Evolutionary conservation across 768 basidiomycete species (phyloP), one percentile per base, ranked within the genome.

Genomic region (Heimioporus sp.): DNA sequence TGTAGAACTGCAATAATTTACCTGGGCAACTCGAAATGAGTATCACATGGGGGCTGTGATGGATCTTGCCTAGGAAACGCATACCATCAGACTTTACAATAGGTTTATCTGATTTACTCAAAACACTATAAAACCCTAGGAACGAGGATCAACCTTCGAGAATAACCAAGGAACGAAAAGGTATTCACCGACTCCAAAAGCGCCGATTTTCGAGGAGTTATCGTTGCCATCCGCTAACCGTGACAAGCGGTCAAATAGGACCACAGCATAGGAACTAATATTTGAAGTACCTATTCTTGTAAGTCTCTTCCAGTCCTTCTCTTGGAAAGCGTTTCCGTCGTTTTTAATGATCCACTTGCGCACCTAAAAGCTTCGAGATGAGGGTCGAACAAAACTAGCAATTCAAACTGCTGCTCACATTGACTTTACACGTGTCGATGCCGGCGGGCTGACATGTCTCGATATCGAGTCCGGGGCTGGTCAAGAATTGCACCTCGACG

Each of bases 401-500:
- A 28, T 15, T 21, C 17, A 46, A 21, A 28, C 5, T 12, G n/a
- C 6, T 5, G 1, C 51, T 38, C 34, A 59, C 59, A 0, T 35
- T 21, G 10, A 48, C 9, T 16, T 42, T 21, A 5, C 16, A 36
- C 21, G 40, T 3, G 21, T 60, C 55, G 10, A 10, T 13, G 16
- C 21, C 12, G 10, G 21, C 3, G 21, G 16, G 10, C 17, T 15
- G 38, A 17, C 16, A 17, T 36, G 24, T 17, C 10, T 57, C 28
- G 35, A 48, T 59, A 28, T 28, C 24, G 24, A 28, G 24, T 28
- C 44, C 47, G 39, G 15, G 35, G 15, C 57, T 48, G 5, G 73
- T 72, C 32, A 68, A 62, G 53, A 74, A 75, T 20, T 66, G 67
- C 12, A 76, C 71, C 56, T 72, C 63, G 28, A 73, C 70, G 3